Conservation (phyloP, 495 filamentous ascomycete species). For the Neurospora sp. region DNA sequence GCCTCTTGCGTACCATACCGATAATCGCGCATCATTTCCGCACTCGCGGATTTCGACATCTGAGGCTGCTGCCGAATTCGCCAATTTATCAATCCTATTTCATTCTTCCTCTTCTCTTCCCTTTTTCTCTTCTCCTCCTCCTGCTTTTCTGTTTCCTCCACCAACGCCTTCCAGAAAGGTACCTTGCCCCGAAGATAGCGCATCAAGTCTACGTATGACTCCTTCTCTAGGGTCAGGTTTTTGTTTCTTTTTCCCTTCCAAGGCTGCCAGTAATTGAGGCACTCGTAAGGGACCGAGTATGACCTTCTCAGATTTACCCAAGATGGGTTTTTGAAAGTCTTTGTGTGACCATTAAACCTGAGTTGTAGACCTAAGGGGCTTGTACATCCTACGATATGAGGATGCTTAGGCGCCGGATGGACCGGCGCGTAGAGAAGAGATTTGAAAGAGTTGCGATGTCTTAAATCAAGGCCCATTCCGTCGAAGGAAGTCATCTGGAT, state of each 20-base stretch:
- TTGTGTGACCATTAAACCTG: not conserved
- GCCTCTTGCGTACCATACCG: no score
- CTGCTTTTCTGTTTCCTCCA: no score
- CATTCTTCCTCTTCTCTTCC: not conserved
- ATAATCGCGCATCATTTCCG: no score
- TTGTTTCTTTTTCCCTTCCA: not conserved
- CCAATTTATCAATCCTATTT: no score
- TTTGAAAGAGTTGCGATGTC: no score
- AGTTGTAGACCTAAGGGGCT: no score
- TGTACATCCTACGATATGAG: not conserved
- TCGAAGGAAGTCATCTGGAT: fast-evolving
- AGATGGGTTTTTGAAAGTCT: not conserved
- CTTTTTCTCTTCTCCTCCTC: not conserved
- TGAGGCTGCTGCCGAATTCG: no score
- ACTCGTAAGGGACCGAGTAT: not conserved
- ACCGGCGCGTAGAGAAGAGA: not conserved
- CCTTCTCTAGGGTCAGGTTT: not conserved
- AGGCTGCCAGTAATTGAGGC: not conserved
- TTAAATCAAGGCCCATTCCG: not conserved
- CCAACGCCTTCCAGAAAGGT: not conserved
- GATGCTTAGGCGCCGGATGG: not conserved
- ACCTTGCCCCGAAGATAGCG: not conserved
- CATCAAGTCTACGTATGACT: not conserved
- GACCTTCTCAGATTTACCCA: not conserved
- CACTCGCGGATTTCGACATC: no score